These are phyloP conservation scores for Scheffersomyces segobiensis DNA, from an alignment of 1,139 yeast species.

Conservation along the genomic window DNA sequence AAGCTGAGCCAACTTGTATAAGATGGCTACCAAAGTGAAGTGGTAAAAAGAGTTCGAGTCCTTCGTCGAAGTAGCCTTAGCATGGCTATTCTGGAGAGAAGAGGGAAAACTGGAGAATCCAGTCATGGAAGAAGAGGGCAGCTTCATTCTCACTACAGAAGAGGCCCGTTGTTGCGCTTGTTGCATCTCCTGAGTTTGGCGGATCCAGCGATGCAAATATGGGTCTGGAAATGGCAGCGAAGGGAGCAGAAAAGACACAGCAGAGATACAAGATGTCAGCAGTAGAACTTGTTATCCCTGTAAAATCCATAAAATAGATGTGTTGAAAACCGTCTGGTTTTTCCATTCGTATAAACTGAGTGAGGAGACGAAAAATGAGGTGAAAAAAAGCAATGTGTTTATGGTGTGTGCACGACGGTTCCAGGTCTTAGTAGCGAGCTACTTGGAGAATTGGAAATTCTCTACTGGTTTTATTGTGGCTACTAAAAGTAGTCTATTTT, in stretches of 20 bases:
- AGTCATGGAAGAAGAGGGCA: neutral
- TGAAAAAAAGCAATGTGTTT: neutral
- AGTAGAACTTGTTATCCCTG: neutral
- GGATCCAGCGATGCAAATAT: neutral
- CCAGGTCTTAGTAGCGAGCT: neutral
- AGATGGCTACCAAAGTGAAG: slow-evolving; percentile 15
- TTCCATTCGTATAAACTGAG: neutral
- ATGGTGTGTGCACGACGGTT: neutral
- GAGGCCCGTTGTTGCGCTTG: neutral
- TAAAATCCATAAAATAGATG: neutral
- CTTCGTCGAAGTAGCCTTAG: slow-evolving; percentile 1
- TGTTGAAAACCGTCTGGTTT: neutral
- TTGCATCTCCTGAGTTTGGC: neutral
- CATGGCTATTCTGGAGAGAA: neutral
- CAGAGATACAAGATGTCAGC: neutral
- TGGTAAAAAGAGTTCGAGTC: slow-evolving; percentile 6
- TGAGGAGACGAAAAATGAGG: neutral
- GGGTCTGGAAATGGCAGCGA: neutral
- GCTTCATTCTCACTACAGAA: neutral
- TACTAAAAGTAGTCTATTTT: neutral
- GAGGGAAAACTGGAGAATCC: neutral
- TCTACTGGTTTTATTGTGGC: neutral
- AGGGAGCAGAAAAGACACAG: neutral
- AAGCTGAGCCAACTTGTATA: slow-evolving; percentile 14
- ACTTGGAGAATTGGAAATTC: neutral